Evolutionary conservation across 2,329 filamentous ascomycete species (phyloP), one percentile per base, ranked within the genome.

Genomic region (Fusarium neocosmosporiellum): DNA sequence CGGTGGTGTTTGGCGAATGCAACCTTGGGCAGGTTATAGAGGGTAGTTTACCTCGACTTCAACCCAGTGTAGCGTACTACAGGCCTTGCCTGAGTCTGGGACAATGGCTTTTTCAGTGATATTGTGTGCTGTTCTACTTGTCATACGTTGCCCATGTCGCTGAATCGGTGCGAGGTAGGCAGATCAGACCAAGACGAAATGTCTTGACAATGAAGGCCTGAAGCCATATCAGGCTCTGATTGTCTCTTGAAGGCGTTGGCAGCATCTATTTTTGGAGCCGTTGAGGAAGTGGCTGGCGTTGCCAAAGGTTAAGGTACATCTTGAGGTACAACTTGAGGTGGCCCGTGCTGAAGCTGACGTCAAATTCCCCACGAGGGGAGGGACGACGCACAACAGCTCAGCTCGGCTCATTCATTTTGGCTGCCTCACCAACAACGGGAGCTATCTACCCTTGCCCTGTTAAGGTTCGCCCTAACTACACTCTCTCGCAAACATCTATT

Each of bases 301-400:
- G 27, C 14, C 18, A n/a, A 31, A 53, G 6, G 46, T 50, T 2
- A 53, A 33, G 46, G 27, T 53, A 53, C 46, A 53, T 53, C 27
- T 29, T 53, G 46, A 53, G 46, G 46, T 53, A 53, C 46, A 53
- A 14, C 27, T 20, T 33, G 27, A 53, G 27, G 46, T 53, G 63
- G 66, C 53, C 66, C 66, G 66, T 69, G 66, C 66, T 66, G 39
- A 22, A 37, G 66, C 66, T 69, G 66, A 69, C 66, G 63, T 69
- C 66, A 65, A 59, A 54, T n/a, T 27, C 36, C 22, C 61, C 29
- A 53, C 53, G 33, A 61, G 16, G 41, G 57, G 33, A 61, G 16
- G 41, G 57, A 55, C 66, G 59, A 55, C 63, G 39, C 65, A 34
- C 22, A 34, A 24, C 53, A 66, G 58, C 54, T 34, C 64, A 63